phyloP scores from a whole-genome alignment of 768 basidiomycete genomes.

The Suillus weaverae region DNA sequence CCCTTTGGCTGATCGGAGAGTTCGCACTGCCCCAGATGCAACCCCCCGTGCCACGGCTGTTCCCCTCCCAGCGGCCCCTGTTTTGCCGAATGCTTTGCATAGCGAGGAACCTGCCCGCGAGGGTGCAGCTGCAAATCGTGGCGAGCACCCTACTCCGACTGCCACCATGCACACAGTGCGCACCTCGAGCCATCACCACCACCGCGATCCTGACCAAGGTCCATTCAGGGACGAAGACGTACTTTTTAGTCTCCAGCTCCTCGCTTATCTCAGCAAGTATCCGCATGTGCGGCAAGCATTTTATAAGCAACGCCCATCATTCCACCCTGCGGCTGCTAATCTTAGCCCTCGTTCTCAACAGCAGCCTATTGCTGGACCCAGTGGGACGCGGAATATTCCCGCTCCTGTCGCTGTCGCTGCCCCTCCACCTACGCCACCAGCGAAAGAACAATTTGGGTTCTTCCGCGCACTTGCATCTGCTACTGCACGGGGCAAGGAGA shows the following conservation, averaged over 20 bases:
- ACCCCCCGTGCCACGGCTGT: conserved; percentile 66
- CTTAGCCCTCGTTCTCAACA: conserved; percentile 31
- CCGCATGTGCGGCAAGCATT: conserved; percentile 96
- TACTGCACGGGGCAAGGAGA: conserved; percentile 50
- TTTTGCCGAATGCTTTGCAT: conserved; percentile 7
- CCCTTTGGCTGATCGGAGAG: conserved; percentile 30
- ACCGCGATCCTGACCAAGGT: conserved; percentile 46
- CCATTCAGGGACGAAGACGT: conserved; percentile 96
- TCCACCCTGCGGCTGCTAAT: conserved; percentile 70
- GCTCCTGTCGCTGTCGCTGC: background rate
- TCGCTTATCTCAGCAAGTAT: conserved; percentile 97
- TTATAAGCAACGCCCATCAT: conserved; percentile 82
- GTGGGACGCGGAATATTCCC: conserved; percentile 15
- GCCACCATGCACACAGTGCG: conserved; percentile 17
- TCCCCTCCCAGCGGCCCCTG: conserved; percentile 45
- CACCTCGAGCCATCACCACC: conserved; percentile 34
- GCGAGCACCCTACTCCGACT: conserved; percentile 22
- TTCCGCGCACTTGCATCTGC: conserved; percentile 47
- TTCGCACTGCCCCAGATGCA: conserved; percentile 50
- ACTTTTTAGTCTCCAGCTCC: conserved; percentile 82
- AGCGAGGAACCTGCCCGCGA: conserved; percentile 7
- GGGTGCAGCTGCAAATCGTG: conserved; percentile 18
- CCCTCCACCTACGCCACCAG: conserved; percentile 14
- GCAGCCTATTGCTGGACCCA: conserved; percentile 28
- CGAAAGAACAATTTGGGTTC: conserved; percentile 40